Evolutionary conservation across 805 yeast genomes (phyloP).

Genomic region (Starmerella bacillaris): DNA sequence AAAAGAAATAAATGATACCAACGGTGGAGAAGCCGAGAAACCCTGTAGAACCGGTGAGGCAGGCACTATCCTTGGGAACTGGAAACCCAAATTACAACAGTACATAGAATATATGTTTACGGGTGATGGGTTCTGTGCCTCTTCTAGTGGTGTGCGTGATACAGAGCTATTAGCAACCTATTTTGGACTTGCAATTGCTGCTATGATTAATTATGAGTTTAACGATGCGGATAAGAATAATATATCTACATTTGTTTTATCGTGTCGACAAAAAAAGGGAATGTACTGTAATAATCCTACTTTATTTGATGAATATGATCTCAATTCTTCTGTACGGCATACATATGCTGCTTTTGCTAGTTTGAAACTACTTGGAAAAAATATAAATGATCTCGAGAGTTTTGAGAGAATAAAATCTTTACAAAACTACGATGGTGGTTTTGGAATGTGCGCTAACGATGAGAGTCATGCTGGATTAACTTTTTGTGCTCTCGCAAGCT

Average conservation of each 20-base stretch:
- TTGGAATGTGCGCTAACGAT: constrained; percentile 30
- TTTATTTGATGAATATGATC: too few species aligned
- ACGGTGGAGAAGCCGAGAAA: background rate
- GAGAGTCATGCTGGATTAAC: constrained; percentile 83
- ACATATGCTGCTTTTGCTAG: constrained; percentile 58
- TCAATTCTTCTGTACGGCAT: constrained; percentile 55
- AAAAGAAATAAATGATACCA: background rate
- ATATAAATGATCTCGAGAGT: background rate
- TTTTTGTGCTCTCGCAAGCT: constrained; percentile 59
- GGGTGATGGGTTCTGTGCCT: constrained; percentile 10
- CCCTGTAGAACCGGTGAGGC: background rate
- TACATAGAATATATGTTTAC: constrained; percentile 6
- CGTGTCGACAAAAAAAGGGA: constrained; percentile 46
- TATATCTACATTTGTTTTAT: constrained; percentile 36
- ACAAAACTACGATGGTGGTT: constrained; percentile 46
- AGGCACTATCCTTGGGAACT: background rate
- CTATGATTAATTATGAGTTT: constrained; percentile 18
- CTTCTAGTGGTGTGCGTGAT: background rate
- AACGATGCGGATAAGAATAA: constrained; percentile 8
- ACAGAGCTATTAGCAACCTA: constrained; percentile 34
- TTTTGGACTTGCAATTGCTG: constrained; percentile 41
- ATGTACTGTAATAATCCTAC: constrained; percentile 28
- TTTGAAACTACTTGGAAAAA: constrained; percentile 5
- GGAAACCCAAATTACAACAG: background rate
- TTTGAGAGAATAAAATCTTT: constrained; percentile 13